Base-by-base conservation (phyloP, 495 filamentous ascomycete genomes). In the Melanomma pulvis-pyrius region DNA sequence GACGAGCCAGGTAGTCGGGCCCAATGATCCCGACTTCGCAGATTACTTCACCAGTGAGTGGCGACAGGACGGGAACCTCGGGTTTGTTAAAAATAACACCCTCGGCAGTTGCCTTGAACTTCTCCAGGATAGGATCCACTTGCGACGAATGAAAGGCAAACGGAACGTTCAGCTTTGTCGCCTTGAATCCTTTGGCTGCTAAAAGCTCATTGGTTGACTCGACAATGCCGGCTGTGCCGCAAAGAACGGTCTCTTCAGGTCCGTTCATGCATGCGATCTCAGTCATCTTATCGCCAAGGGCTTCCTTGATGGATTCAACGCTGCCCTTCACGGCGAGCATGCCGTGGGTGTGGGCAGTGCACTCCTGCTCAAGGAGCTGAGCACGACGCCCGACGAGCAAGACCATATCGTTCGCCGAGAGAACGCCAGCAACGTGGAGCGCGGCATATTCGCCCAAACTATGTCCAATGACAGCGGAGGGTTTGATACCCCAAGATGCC, bases 381-480 rank as follows among this genome's bases (percentile, higher is more conserved):
- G 92, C 92, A 51, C 92, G 86, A 39, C 83, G 81, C 24, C 92
- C 92, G 54, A 92, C 89, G 8, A 96, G 82, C 70, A 88, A 91
- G 69, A 97, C 86, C 26, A 89, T 87, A 71, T 96, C 92, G 66
- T 84, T 86, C 30, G 85, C 88, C 9, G 88, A 90, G 11, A 97
- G 77, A 15, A 96, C 87, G 55, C 91, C 92, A 19, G 92, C 86
- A 34, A 88, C 86, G 71, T 93, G 83, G 1, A 96, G 80, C 17
- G 93, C 92, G 50, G 92, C 91, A 77, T 93, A 96, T 74, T 97
- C 92, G 61, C 92, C 92, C 13, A 87, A 71, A 74, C 91, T 96
- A 79, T 97, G 93, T 24, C 93, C 93, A 36, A 96, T 80, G 1
- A 96, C 90, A 41, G 87, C 88, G 55, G 83, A 80, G 21, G 92